These are phyloP conservation scores for Metschnikowia lachancei DNA, from an alignment of 805 yeast genomes.

Conservation along the genomic window DNA sequence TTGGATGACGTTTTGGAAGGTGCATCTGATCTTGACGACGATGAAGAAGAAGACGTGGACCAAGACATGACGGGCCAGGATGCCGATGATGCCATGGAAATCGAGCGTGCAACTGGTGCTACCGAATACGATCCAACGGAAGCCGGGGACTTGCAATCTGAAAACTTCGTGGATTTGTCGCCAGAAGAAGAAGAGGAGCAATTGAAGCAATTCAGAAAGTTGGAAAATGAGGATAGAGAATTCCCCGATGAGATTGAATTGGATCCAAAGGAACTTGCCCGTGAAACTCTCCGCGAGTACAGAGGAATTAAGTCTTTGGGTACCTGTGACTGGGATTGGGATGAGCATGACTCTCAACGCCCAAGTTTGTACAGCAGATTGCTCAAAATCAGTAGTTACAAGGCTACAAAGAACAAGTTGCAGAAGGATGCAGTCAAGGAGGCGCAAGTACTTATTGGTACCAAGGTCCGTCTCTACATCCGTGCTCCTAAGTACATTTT, in stretches of 20 bases:
- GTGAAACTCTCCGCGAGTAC: constrained; percentile 70
- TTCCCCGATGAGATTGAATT: constrained; percentile 96
- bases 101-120: constrained; percentile 24
- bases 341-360: constrained; percentile 71
- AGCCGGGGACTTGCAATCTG: constrained; percentile 40
- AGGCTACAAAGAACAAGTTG: constrained; percentile 68
- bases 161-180: constrained; percentile 67
- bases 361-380: constrained; percentile 80
- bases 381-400: constrained; percentile 70
- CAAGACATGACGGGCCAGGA: constrained; percentile 37
- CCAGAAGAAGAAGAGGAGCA: constrained; percentile 85
- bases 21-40: constrained; percentile 45
- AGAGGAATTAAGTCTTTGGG: constrained; percentile 84
- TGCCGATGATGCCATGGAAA: constrained; percentile 31
- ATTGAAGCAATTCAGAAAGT: constrained; percentile 59
- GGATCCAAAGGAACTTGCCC: constrained; percentile 70
- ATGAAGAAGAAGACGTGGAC: constrained; percentile 28
- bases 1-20: constrained; percentile 52
- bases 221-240: constrained; percentile 80
- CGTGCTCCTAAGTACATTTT: constrained; percentile 51
- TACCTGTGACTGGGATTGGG: constrained; percentile 81
- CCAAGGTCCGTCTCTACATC: constrained; percentile 56
- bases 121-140: constrained; percentile 46
- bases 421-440: constrained; percentile 54
- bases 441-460: constrained; percentile 53